Conservation (phyloP, 2,329 filamentous ascomycete genomes). For the Elsinoe perseae region DNA sequence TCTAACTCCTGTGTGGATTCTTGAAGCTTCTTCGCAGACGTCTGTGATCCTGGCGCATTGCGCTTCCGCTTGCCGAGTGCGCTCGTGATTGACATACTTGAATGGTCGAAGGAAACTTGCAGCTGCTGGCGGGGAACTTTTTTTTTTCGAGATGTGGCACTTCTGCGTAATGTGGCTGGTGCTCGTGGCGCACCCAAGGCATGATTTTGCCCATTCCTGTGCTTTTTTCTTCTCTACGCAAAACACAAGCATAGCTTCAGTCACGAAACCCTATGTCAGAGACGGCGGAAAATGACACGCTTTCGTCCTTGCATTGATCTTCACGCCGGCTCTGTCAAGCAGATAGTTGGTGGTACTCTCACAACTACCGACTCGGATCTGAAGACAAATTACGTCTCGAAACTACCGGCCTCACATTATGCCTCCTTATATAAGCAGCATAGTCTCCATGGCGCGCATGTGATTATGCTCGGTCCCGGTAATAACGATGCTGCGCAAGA, state of each 20-base stretch:
- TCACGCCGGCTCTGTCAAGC: constrained; percentile 94
- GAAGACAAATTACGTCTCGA: constrained; percentile 88
- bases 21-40: background rate
- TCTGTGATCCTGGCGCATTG: background rate
- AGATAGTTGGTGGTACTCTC: constrained; percentile 93
- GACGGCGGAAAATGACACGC: constrained; percentile 63
- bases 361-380: constrained; percentile 41
- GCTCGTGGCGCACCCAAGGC: background rate
- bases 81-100: background rate
- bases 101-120: background rate
- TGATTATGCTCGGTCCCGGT: constrained; percentile 90
- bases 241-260: no score
- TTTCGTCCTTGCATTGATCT: constrained; percentile 97
- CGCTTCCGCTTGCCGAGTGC: constrained; percentile 2
- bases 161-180: background rate
- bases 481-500: constrained; percentile 74
- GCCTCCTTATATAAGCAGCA: constrained; percentile 72
- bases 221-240: background rate
- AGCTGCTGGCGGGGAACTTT: background rate
- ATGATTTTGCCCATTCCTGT: constrained; percentile 20
- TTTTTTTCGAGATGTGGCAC: background rate
- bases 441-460: constrained; percentile 70
- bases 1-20: constrained; percentile 4
- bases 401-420: constrained; percentile 72
- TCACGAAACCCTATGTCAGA: no score